Evolutionary conservation across 148 eudicot genomes (phyloP).

Genomic region (Vaccinium myrtillus): DNA sequence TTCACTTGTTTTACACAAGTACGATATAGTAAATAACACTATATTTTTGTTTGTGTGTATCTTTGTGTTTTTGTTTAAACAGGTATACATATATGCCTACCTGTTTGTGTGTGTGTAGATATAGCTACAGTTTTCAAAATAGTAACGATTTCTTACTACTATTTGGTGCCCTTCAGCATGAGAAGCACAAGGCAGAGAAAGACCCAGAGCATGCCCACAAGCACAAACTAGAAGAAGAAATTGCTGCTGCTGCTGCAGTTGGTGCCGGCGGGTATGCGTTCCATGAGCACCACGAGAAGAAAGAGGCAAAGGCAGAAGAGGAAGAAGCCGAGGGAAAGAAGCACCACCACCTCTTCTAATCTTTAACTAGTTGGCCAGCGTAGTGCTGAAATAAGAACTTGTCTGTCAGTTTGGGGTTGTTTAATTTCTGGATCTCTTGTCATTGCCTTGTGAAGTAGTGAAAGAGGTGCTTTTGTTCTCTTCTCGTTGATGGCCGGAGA

Average conservation of each 20-base stretch:
- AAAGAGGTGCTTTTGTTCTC: background rate
- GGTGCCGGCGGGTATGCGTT: conserved; percentile 49
- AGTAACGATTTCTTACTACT: background rate
- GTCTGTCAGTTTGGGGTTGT: background rate
- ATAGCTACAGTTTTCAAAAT: no score
- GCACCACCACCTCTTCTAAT: conserved; percentile 28
- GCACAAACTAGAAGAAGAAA: conserved; percentile 51
- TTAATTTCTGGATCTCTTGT: background rate
- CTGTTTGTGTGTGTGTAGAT: no score
- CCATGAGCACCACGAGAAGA: conserved; percentile 64
- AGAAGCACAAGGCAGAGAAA: conserved; percentile 56
- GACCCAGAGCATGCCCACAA: conserved; percentile 61
- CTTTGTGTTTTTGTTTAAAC: no score
- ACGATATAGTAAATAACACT: no score
- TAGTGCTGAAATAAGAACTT: background rate
- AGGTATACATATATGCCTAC: no score
- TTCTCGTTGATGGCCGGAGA: background rate
- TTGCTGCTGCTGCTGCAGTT: conserved; percentile 49
- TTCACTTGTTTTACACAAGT: no score
- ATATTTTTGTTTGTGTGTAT: no score
- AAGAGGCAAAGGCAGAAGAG: conserved; percentile 50
- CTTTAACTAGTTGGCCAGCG: background rate
- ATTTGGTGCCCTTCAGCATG: conserved; percentile 29
- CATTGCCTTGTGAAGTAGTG: background rate
- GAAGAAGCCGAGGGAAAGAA: conserved; percentile 42